phyloP scores from a whole-genome alignment of 352 stramenopile species.

The Phytophthora kernoviae region DNA sequence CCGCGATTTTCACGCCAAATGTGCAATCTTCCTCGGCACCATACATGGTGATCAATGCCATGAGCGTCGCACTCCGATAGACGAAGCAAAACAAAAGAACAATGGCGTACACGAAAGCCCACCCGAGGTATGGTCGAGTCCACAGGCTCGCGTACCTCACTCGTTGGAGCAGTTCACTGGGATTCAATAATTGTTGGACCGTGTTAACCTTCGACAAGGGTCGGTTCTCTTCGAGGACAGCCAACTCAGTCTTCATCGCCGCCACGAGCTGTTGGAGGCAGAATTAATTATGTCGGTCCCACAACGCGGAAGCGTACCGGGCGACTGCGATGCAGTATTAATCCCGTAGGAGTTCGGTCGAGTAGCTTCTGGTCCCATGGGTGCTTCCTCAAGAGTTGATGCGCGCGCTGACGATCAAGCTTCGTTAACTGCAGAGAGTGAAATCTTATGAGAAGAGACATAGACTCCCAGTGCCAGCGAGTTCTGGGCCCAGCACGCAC shows the following conservation, averaged over 20 bases:
- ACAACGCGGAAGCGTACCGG: neutral
- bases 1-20: constrained; percentile 12
- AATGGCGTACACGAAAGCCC: constrained; percentile 38
- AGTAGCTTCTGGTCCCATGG: too few species aligned
- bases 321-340: too few species aligned
- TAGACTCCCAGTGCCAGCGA: too few species aligned
- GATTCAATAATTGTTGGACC: neutral
- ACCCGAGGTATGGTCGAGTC: constrained; percentile 33
- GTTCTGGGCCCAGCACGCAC: too few species aligned
- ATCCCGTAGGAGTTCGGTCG: too few species aligned
- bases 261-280: neutral
- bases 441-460: too few species aligned
- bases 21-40: constrained; percentile 24
- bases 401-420: too few species aligned
- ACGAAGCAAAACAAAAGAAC: constrained; percentile 40
- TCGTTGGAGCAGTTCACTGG: neutral
- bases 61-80: constrained; percentile 24
- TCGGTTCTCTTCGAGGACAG: constrained; percentile 9
- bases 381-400: too few species aligned
- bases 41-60: constrained; percentile 34
- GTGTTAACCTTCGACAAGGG: neutral
- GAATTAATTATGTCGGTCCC: neutral
- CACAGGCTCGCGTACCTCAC: neutral
- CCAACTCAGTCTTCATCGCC: constrained; percentile 10
- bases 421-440: too few species aligned